A percentile compares a stretch with the other conserved stretches of the same genome.
These are phyloP conservation scores for Kodamaea derodonti DNA, from an alignment of 1,139 yeast genomes.

Conservation along the genomic window DNA sequence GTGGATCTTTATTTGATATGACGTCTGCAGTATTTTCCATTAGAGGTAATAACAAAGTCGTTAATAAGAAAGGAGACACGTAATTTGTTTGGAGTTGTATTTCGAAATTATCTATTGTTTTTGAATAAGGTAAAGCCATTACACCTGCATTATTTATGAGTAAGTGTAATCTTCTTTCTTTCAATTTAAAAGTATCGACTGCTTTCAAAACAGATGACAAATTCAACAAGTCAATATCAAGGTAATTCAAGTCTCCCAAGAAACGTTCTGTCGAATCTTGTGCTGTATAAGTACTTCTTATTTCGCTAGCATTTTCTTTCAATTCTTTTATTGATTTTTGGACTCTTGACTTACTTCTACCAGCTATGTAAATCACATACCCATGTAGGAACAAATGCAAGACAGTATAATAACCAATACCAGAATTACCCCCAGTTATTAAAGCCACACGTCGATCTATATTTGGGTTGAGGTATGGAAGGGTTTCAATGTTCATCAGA, in stretches of 20 bases:
- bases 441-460: slow-evolving; percentile 36
- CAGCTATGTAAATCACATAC: slow-evolving; percentile 38
- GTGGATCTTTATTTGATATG: slow-evolving; percentile 31
- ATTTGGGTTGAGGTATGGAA: slow-evolving; percentile 32
- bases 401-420: slow-evolving; percentile 42
- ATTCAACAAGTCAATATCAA: slow-evolving; percentile 62
- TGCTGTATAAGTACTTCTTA: slow-evolving; percentile 7
- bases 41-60: slow-evolving; percentile 56
- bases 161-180: slow-evolving; percentile 55
- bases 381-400: slow-evolving; percentile 44
- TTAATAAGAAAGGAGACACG: slow-evolving; percentile 68
- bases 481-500: slow-evolving; percentile 16
- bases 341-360: slow-evolving; percentile 35
- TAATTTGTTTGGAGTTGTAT: slow-evolving; percentile 79
- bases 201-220: slow-evolving; percentile 58
- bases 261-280: slow-evolving; percentile 14
- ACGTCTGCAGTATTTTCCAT: slow-evolving; percentile 37
- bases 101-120: slow-evolving; percentile 72
- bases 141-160: slow-evolving; percentile 80
- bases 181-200: slow-evolving; percentile 41
- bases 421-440: slow-evolving; percentile 45
- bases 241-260: slow-evolving; percentile 55
- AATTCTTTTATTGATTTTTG: slow-evolving; percentile 34
- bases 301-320: slow-evolving; percentile 14
- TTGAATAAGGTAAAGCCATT: slow-evolving; percentile 66